A percentile compares a stretch with the other conserved stretches of the same genome.
Conservation (phyloP, 208 protist species). For the Acanthamoeba healyi region DNA sequence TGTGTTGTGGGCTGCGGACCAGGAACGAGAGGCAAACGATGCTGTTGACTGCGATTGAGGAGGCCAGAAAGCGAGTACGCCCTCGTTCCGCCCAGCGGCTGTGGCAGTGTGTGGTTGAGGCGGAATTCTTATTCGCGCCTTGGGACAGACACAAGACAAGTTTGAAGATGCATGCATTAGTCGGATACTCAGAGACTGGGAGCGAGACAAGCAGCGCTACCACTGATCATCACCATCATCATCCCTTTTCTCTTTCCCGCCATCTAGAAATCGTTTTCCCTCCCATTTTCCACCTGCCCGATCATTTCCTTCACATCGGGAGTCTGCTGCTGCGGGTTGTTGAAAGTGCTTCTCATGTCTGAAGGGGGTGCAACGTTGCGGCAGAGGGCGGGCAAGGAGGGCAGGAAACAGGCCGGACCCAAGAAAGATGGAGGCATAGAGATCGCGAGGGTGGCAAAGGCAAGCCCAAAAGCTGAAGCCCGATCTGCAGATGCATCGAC, state of each 20-base stretch:
- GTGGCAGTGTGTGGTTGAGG: background rate
- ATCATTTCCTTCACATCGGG: background rate
- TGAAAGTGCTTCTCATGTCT: too few relatives aligned
- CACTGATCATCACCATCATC: background rate
- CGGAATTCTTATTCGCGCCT: background rate
- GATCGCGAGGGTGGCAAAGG: background rate
- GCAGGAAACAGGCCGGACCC: background rate
- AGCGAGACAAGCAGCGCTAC: constrained; percentile 13
- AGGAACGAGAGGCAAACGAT: constrained; percentile 48
- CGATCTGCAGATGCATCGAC: background rate
- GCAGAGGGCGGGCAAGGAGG: background rate
- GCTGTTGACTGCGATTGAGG: background rate
- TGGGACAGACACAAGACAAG: background rate
- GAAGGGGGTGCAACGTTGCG: background rate
- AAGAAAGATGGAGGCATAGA: background rate
- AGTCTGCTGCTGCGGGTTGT: too few relatives aligned
- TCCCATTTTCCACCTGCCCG: too few relatives aligned
- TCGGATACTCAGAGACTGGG: constrained; percentile 2
- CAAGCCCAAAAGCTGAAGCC: too few relatives aligned
- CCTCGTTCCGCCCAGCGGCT: background rate
- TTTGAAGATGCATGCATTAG: background rate
- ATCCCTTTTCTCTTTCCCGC: too few relatives aligned
- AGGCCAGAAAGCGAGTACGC: constrained; percentile 44
- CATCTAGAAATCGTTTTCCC: too few relatives aligned
- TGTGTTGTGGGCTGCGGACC: background rate